A percentile compares a stretch with the other conserved stretches of the same genome.
Evolutionary conservation across 371 early-diverging fungal genomes (phyloP).

Genomic region (Mucor lusitanicus): DNA sequence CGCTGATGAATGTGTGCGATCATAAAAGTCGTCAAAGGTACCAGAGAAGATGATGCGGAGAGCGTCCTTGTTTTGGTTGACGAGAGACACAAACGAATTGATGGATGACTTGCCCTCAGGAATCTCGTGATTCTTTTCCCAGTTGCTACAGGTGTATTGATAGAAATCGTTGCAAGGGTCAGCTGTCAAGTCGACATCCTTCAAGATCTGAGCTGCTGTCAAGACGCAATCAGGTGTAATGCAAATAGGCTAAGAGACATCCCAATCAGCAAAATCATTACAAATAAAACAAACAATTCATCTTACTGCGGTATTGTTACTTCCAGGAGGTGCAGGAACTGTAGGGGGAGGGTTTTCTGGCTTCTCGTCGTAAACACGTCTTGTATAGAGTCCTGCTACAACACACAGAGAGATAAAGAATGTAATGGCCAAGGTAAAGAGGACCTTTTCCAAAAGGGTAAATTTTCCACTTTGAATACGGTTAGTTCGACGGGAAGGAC

Average conservation of each 20-base stretch:
- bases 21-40: constrained; percentile 40
- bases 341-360: constrained; percentile 1
- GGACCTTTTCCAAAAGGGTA: constrained; percentile 36
- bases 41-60: constrained; percentile 52
- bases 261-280: background rate
- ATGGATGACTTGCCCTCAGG: constrained; percentile 52
- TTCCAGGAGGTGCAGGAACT: constrained; percentile 11
- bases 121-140: constrained; percentile 47
- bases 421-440: constrained; percentile 27
- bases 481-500: background rate
- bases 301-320: constrained; percentile 18
- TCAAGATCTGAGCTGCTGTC: constrained; percentile 57
- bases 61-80: constrained; percentile 61
- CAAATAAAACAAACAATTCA: background rate
- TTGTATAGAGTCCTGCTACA: constrained; percentile 42
- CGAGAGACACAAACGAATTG: constrained; percentile 32
- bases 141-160: constrained; percentile 60
- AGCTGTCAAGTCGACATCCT: constrained; percentile 41
- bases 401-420: constrained; percentile 41
- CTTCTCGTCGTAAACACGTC: constrained; percentile 33
- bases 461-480: constrained; percentile 30
- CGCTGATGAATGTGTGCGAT: constrained; percentile 13
- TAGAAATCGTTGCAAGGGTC: constrained; percentile 57
- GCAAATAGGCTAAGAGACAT: constrained; percentile 44
- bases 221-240: constrained; percentile 59